phyloP scores from a whole-genome alignment of 495 filamentous ascomycete species.

The Aspergillus carlsbadensis region DNA sequence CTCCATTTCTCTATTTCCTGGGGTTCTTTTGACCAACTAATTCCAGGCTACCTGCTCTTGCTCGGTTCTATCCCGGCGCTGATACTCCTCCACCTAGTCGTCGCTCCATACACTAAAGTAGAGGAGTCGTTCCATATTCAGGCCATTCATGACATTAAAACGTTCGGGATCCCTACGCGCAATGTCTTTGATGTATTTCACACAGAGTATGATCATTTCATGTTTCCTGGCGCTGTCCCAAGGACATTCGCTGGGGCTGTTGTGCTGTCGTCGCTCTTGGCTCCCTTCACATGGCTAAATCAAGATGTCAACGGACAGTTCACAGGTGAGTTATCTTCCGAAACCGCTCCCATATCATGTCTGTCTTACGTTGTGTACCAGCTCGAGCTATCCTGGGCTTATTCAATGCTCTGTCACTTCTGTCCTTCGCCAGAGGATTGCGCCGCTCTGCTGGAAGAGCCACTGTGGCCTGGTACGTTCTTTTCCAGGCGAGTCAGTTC shows the following conservation, averaged over 20 bases:
- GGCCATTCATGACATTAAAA: conserved; percentile 85
- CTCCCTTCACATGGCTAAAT: conserved; percentile 54
- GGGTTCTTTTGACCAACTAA: not conserved
- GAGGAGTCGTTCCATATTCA: conserved; percentile 99
- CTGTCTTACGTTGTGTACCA: conserved; percentile 19
- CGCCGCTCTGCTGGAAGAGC: conserved; percentile 65
- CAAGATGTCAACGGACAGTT: conserved; percentile 50
- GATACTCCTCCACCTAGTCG: conserved; percentile 71
- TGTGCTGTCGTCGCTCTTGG: conserved; percentile 65
- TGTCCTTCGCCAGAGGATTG: conserved; percentile 62
- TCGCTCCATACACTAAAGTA: conserved; percentile 94
- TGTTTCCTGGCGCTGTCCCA: conserved; percentile 88
- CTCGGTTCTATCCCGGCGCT: conserved; percentile 59
- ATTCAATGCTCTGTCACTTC: conserved; percentile 68
- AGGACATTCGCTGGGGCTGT: conserved; percentile 84
- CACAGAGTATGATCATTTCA: conserved; percentile 81
- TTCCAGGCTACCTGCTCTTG: conserved; percentile 34
- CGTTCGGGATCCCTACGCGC: conserved; percentile 67
- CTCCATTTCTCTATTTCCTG: not conserved
- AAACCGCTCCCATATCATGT: not conserved
- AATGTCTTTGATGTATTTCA: conserved; percentile 46
- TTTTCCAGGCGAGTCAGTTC: conserved; percentile 85
- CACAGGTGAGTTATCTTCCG: conserved; percentile 37
- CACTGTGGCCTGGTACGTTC: conserved; percentile 75
- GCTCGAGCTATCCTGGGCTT: conserved; percentile 79